Evolutionary conservation across 83 land plant genomes (phyloP), one percentile per base, ranked within the genome.

Genomic region (Picea abies): DNA sequence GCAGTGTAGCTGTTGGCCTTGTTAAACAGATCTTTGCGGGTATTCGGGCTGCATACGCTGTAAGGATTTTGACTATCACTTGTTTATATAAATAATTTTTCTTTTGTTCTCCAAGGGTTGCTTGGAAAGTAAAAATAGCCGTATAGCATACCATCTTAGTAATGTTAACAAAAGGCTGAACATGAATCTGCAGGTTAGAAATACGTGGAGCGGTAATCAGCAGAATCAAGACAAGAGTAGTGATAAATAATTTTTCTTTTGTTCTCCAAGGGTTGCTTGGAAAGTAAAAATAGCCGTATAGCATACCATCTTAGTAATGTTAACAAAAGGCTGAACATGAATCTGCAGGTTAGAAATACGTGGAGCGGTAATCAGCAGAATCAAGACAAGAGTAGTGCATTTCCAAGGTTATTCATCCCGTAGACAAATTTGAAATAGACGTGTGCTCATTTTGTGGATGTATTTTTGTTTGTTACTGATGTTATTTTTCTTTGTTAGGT

Each of bases 11-110:
- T 71, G 87, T 85, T 71, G 82, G 84, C 26, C 80, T 96, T 61
- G 79, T 86, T 80, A 83, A 76, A 58, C 85, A 87, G 47, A 80
- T 83, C 12, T 88, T 91, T 77, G 47, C 84, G 47, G 94, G 91
- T 39, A 79, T 96, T 79, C 85, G 86, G 17, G 86, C 90, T 7
- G 83, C 89, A 68, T 75, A 89, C 84, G 90, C 91, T 81, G 98
- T 96, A 91, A 86, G 95, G 73, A 32, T 75, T 58, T 61, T 20
- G 0, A 63, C n/a, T 32, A 26, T 76, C 16, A 62, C 71, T 88
- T 80, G 44, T 67, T 61, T 60, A 49, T 62, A 58, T 69, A 25
- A 76, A 79, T 56, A 76, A 26, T 14, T 32, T 39, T 63, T 63
- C 41, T 76, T 82, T 76, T 72, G 75, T 82, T 39, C 47, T 84